Conservation (phyloP, 768 basidiomycete genomes). For the Phlebiopsis gigantea region DNA sequence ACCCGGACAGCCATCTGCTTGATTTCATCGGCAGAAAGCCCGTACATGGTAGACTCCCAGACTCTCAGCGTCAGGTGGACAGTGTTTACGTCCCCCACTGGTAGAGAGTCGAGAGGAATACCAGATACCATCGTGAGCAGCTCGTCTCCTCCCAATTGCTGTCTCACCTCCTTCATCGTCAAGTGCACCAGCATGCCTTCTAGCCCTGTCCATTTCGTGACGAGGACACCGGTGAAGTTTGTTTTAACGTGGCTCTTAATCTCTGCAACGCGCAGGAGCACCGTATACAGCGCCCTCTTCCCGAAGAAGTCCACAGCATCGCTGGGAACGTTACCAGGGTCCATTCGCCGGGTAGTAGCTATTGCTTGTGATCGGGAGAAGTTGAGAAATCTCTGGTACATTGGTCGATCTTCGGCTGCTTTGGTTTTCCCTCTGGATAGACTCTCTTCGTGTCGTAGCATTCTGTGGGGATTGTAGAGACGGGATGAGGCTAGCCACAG, state of each 20-base stretch:
- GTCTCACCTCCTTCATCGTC: conserved; percentile 20
- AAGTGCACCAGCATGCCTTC: conserved; percentile 18
- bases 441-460: neutral
- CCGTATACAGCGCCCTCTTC: conserved; percentile 22
- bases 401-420: conserved; percentile 42
- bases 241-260: conserved; percentile 21
- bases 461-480: conserved; percentile 37
- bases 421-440: too few species aligned
- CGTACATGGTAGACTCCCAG: conserved; percentile 18
- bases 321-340: conserved; percentile 11
- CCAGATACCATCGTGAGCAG: neutral
- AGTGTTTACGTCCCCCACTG: neutral
- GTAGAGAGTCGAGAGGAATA: neutral
- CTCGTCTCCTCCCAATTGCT: conserved; percentile 12
- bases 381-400: conserved; percentile 55
- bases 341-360: neutral
- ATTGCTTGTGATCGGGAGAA: conserved; percentile 35
- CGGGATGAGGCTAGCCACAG: conserved; percentile 50
- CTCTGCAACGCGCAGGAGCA: conserved; percentile 20
- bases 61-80: conserved; percentile 5
- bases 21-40: conserved; percentile 17
- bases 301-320: conserved; percentile 13
- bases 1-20: conserved; percentile 11
- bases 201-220: conserved; percentile 21
- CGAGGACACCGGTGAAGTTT: conserved; percentile 20